Evolutionary conservation across 345 rosid genomes (phyloP), one percentile per base, ranked within the genome.

Genomic region (Luvunga scandens): DNA sequence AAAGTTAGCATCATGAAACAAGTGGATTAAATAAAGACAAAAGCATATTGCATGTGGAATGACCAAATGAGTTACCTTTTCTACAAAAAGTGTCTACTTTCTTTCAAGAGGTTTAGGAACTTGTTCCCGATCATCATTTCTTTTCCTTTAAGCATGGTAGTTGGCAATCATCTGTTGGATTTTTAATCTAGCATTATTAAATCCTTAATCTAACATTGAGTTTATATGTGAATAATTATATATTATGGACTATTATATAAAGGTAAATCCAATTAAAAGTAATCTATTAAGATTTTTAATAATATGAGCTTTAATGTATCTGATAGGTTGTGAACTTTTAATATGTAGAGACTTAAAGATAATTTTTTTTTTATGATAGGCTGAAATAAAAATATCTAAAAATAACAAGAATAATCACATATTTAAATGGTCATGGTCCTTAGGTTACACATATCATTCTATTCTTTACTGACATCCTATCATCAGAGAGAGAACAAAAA

Each of bases 51-150:
- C 18, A 63, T 24, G 39, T 9, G 0, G 55, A 73, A 74, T 77
- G 38, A 39, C 2, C 13, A 0, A 9, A 39, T 39, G 13, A 57
- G 36, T 83, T 82, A 92, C 98, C 89, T 88, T 88, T 82, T 95
- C 98, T 48, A 98, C 98, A 74, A 92, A 88, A 73, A 95, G 97
- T 30, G 92, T 92, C 88, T 93, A 95, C 82, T 95, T 95, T 84
- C 98, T 90, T 82, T 89, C 97, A 36, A 89, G 95, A 45, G 92
- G 99, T 86, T 93, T 95, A 19, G 99, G 99, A 83, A 95, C 89
- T 78, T 93, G 99, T 66, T 95, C 92, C 76, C 77, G 88, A 78
- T 95, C 99, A 81, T 95, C 96, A 42, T 4, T 89, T 80, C 87
- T 95, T 88, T 93, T 95, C 83, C 89, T 92, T 69, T 85, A 85